phyloP scores from a whole-genome alignment of 129 eudicot species.

The Chrysanthemum makinoi region DNA sequence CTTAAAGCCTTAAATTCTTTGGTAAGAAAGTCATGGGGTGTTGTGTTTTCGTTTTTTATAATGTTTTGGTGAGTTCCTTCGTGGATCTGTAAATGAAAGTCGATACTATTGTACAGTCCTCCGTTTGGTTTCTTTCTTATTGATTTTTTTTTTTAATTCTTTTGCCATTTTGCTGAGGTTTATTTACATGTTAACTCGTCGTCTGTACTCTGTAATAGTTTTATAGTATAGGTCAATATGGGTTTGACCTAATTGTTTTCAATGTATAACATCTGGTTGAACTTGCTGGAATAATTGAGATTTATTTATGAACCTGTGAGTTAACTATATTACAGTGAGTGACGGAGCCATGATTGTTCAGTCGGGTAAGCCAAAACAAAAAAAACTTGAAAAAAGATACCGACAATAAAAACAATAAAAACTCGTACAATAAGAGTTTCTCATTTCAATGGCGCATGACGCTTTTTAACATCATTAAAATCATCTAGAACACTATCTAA shows the following conservation, averaged over 20 bases:
- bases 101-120: conserved; percentile 7
- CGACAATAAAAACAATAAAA: too few relatives aligned
- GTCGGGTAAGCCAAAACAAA: too few relatives aligned
- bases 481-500: too few relatives aligned
- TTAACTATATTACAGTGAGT: too few relatives aligned
- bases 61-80: conserved; percentile 23
- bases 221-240: background rate
- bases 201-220: background rate
- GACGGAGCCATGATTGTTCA: too few relatives aligned
- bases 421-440: too few relatives aligned
- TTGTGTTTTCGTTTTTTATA: conserved; percentile 6
- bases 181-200: background rate
- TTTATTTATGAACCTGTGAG: too few relatives aligned
- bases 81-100: conserved; percentile 37
- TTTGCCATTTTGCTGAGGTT: background rate
- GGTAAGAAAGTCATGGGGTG: background rate
- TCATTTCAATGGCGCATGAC: too few relatives aligned
- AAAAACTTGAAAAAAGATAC: too few relatives aligned
- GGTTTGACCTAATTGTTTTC: background rate
- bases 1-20: conserved; percentile 21
- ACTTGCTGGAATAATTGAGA: background rate
- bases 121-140: background rate
- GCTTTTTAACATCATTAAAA: too few relatives aligned
- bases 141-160: background rate
- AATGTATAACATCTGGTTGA: background rate